phyloP scores from a whole-genome alignment of 164 flowering plant genomes.

The Cinnamomum chago region DNA sequence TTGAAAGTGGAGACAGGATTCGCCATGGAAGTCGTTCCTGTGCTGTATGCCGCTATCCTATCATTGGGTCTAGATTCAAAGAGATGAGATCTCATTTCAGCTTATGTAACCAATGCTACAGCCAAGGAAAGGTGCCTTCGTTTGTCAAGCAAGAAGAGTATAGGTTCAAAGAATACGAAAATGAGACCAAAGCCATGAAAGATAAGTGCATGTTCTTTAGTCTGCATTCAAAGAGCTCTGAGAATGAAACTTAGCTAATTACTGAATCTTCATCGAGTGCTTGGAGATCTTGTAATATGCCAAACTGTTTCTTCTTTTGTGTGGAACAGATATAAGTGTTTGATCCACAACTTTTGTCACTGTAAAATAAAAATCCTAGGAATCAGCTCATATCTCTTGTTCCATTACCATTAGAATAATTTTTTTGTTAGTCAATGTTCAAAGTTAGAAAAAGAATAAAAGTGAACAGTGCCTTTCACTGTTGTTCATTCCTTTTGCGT shows the following conservation, averaged over 20 bases:
- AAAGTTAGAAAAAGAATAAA: background rate
- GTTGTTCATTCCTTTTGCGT: background rate
- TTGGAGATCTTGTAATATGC: slow-evolving; percentile 29
- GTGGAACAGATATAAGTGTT: slow-evolving; percentile 39
- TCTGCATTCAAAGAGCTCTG: slow-evolving; percentile 42
- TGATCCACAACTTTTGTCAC: slow-evolving; percentile 18
- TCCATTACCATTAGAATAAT: background rate
- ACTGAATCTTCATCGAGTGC: slow-evolving; percentile 11
- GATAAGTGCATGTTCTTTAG: slow-evolving; percentile 80
- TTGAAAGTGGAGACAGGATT: slow-evolving; percentile 69
- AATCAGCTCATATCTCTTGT: slow-evolving; percentile 17
- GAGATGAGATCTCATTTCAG: slow-evolving; percentile 75
- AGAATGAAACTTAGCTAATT: slow-evolving; percentile 30
- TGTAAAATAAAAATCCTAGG: slow-evolving; percentile 30
- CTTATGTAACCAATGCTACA: slow-evolving; percentile 81
- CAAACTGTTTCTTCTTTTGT: slow-evolving; percentile 26
- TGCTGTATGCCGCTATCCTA: slow-evolving; percentile 80
- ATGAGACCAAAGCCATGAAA: slow-evolving; percentile 74
- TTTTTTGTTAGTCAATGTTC: background rate
- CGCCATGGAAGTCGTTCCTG: slow-evolving; percentile 84
- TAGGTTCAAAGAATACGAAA: slow-evolving; percentile 76
- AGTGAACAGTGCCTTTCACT: background rate
- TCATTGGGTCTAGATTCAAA: slow-evolving; percentile 88
- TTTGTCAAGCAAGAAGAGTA: slow-evolving; percentile 70
- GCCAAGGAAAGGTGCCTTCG: slow-evolving; percentile 95